Evolutionary conservation across 768 basidiomycete genomes (phyloP), one percentile per base, ranked within the genome.

Genomic region (Pleurotus eryngii): DNA sequence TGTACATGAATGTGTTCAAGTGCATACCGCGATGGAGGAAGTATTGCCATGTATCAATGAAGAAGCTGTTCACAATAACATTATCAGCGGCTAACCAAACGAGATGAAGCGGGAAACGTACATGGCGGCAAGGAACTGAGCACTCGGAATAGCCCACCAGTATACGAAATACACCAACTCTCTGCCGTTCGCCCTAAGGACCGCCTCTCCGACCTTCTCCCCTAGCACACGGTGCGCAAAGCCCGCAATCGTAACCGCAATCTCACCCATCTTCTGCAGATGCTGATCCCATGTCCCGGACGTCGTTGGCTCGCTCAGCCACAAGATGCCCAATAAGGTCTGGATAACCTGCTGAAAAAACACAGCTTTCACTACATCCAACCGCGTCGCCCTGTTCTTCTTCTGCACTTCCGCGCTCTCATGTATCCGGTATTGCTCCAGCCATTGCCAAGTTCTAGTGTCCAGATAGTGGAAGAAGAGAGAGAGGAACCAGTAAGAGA

Each of bases 31-130:
- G 92, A 68, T 99, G 97, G 17, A 93, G 77, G 74, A 95, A 95
- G 73, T 98, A 99, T 70, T 99, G 95, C 94, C 94, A 98, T 30
- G 95, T 95, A 74, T 99, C 97, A 63, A 98, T 87, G 58, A 95
- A 67, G 71, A 97, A 91, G 77, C 97, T 96, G 24, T 40, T 1
- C 5, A 6, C 24, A 22, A 4, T 20, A n/a, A n/a, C n/a, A n/a
- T n/a, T n/a, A n/a, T n/a, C n/a, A n/a, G n/a, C n/a, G n/a, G n/a
- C n/a, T n/a, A n/a, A n/a, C n/a, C n/a, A 53, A 50, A 20, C 35
- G 53, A 53, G 37, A 12, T 12, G 55, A 38, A 42, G 12, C 0
- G 42, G 24, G 15, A n/a, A 6, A 86, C 94, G 68, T 67, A 98
- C 96, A 94, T 87, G 11, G 93, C 94, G 26, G 84, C 73, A 0